Evolutionary conservation across 768 basidiomycete genomes (phyloP), one percentile per base, ranked within the genome.

Genomic region (Postia placenta): DNA sequence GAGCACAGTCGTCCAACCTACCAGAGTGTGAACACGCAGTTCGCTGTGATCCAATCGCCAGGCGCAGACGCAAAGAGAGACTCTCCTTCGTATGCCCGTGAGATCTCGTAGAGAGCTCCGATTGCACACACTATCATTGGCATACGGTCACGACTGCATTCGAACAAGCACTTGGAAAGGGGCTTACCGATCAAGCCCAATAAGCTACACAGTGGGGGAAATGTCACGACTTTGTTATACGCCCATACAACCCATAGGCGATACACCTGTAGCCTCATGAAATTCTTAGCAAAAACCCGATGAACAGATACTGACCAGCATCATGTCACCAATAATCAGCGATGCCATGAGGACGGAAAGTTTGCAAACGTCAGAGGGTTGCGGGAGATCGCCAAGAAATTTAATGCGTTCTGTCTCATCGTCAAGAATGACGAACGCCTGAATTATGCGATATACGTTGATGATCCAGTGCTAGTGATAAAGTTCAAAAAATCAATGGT

Each of bases 1-100:
- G 28, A 15, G 17, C 27, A 9, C 7, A 15, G 30, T 7, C 30
- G 4, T 4, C 30, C 3, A 3, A 45, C 45, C 4, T 17, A 45
- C 45, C 45, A 45, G 12, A 45, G 26, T 12, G 45, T 45, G 33
- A 45, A 45, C 5, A 45, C 45, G n/a, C 45, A 45, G 33, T 45
- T 45, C 17, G 45, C 33, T 12, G 45, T 45, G 33, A 45, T 45
- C 45, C 45, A 45, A 19, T 17, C 30, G 3, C 45, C 45, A 2
- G 45, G 22, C 3, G 45, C 45, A 17, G 28, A 23, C 6, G 14
- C 33, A 24, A 45, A 45, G 12, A 45, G 33, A 12, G 33, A 9
- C 14, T 45, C 30, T n/a, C 33, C 45, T 2, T 28, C 30, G 9
- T 35, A 17, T 7, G 33, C 17, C 33, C 17, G 2, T 33, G 28